Evolutionary conservation across 2,329 filamentous ascomycete genomes (phyloP), one percentile per base, ranked within the genome.

Genomic region (Ophiostoma novo-ulmi): DNA sequence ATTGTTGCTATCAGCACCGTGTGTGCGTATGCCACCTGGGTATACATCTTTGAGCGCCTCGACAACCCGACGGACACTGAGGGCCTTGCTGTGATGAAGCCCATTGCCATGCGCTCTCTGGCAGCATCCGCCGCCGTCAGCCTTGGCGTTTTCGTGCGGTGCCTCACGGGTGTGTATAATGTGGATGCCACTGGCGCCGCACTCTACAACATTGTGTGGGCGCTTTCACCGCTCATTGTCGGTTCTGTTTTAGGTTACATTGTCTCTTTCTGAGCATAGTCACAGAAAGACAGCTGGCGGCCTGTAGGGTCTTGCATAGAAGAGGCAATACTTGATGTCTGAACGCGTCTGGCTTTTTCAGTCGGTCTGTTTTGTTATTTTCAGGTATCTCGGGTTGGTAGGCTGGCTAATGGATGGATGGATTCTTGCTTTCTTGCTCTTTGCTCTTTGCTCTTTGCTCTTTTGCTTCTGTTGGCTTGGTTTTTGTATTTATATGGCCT

Each of bases 121-220:
- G 81, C 87, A 6, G 80, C 89, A 67, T 82, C 86, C 71, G 76
- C 86, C 68, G 82, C 89, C 68, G 89, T 88, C 3, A 85, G 82
- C 14, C 77, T 84, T 65, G 85, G 85, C 76, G 87, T 87, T 0
- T 88, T 89, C 71, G 80, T 93, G 58, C 86, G 91, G 76, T 87
- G 88, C 35, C 85, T 84, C 66, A 82, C 88, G 70, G 90, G 88
- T 0, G 81, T 97, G 26, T 83, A 87, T 64, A 91, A 92, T 5
- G 87, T 92, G 13, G 90, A 94, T 75, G 73, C 86, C 4, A 75
- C 82, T 0, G 94, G 94, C 13, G 92, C 93, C 1, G 80, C 83
- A 3, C 87, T 85, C 0, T 98, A 93, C 83, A 88, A 91, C 1
- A 82, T 82, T 31, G 82, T 94, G 48, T 97, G 93, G 93, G 87